phyloP scores from a whole-genome alignment of 371 early-diverging fungal species.

The Lichtheimia hyalospora region DNA sequence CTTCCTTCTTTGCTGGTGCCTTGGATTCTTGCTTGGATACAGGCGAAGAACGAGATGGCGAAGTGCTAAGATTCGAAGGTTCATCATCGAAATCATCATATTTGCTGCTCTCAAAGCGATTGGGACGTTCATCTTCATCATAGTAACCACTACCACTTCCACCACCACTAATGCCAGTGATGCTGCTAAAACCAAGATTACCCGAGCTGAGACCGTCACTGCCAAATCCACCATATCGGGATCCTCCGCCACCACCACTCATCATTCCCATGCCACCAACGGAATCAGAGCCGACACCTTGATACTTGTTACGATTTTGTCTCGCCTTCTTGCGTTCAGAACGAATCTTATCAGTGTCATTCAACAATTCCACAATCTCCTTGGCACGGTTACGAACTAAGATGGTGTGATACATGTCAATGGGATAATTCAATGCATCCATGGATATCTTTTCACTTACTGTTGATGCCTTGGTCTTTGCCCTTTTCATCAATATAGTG shows the following conservation, averaged over 20 bases:
- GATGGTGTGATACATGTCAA: neutral
- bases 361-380: conserved; percentile 83
- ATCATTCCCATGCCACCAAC: conserved; percentile 25
- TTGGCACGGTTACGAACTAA: conserved; percentile 88
- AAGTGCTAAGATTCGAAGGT: conserved; percentile 6
- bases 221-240: conserved; percentile 44
- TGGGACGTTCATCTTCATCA: conserved; percentile 30
- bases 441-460: conserved; percentile 39
- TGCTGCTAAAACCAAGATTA: conserved; percentile 21
- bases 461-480: conserved; percentile 96
- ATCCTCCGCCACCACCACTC: conserved; percentile 26
- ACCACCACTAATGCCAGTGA: conserved; percentile 22
- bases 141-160: conserved; percentile 30
- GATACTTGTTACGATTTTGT: conserved; percentile 85
- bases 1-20: conserved; percentile 43
- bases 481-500: conserved; percentile 87
- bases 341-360: conserved; percentile 72
- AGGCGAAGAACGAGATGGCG: conserved; percentile 16
- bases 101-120: conserved; percentile 19
- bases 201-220: conserved; percentile 32
- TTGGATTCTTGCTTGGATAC: conserved; percentile 16
- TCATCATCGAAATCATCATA: conserved; percentile 23
- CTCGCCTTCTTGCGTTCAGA: conserved; percentile 88
- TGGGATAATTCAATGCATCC: neutral
- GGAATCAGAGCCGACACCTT: conserved; percentile 68